phyloP scores from a whole-genome alignment of 148 eudicot species.

The Beta vulgaris region DNA sequence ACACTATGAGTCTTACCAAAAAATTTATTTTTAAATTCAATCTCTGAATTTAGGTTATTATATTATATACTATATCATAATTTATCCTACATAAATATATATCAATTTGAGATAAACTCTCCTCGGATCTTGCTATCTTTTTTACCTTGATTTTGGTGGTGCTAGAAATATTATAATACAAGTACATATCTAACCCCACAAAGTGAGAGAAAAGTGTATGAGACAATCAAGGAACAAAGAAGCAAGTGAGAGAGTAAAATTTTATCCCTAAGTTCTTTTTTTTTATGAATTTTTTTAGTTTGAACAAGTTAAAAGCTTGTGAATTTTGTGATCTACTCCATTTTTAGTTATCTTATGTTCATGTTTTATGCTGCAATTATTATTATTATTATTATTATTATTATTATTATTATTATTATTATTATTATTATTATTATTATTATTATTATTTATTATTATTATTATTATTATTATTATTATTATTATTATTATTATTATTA shows the following conservation, averaged over 20 bases:
- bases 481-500: no score
- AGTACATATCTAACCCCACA: neutral
- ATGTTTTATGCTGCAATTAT: no score
- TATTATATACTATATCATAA: no score
- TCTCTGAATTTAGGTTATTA: no score
- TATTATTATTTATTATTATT: no score
- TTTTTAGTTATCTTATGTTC: neutral
- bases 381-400: no score
- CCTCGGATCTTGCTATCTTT: neutral
- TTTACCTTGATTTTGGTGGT: constrained; percentile 23
- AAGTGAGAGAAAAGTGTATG: neutral
- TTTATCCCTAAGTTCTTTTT: neutral
- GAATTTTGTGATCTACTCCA: constrained; percentile 11
- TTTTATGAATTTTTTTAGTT: constrained; percentile 12
- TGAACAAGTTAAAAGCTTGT: neutral
- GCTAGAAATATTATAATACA: constrained; percentile 27
- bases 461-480: no score
- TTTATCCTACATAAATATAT: no score
- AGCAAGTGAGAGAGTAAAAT: constrained; percentile 14
- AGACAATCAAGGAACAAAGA: neutral
- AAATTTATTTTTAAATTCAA: no score
- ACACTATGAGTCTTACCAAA: no score
- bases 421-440: no score
- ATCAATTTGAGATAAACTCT: neutral
- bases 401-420: no score